phyloP scores from a whole-genome alignment of 176 grass and related monocot species.

The Oryza coarctata region DNA sequence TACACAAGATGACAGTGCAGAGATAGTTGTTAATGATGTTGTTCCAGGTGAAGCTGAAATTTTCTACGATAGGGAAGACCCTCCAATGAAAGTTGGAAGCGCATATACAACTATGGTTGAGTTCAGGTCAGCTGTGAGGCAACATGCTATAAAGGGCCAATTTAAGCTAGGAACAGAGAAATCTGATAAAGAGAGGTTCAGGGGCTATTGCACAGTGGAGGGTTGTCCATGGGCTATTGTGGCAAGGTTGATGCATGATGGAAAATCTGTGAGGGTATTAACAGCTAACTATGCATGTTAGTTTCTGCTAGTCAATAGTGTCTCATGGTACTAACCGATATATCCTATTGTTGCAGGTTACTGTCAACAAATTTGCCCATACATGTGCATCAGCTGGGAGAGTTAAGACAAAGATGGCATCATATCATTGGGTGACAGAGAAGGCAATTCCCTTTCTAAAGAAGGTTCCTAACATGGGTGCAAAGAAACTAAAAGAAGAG shows the following conservation, averaged over 20 bases:
- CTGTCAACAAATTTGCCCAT: neutral
- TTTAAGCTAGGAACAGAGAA: neutral
- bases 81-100: neutral
- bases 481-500: neutral
- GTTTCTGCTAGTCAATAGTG: neutral
- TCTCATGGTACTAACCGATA: neutral
- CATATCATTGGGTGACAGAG: neutral
- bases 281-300: neutral
- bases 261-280: neutral
- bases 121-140: neutral
- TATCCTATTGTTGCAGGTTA: neutral
- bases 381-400: neutral
- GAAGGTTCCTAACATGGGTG: neutral
- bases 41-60: neutral
- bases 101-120: neutral
- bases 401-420: neutral
- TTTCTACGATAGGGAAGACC: neutral
- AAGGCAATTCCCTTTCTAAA: neutral
- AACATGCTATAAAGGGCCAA: no score
- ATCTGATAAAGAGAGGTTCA: neutral
- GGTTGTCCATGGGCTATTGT: conserved; percentile 4
- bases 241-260: neutral
- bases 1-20: no score
- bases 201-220: neutral
- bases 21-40: neutral